Conservation (phyloP, 2,329 filamentous ascomycete genomes). For the Annulohypoxylon truncatum region DNA sequence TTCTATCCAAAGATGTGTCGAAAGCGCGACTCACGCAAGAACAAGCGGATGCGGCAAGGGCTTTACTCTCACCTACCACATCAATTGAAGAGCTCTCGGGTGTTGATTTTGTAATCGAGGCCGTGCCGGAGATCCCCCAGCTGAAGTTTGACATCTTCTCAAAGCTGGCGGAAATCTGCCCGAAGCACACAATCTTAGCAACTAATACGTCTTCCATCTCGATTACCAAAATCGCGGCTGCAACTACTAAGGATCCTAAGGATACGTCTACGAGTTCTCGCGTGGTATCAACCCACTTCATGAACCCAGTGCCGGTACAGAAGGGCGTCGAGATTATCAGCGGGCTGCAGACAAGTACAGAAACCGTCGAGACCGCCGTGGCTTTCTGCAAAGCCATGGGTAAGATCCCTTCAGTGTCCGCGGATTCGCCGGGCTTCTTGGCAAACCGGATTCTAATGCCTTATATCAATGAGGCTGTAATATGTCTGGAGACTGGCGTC, state of each 20-base stretch:
- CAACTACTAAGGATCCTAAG: conserved; percentile 80
- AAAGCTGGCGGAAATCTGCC: conserved; percentile 82
- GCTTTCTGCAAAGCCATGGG: conserved; percentile 92
- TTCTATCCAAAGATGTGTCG: conserved; percentile 90
- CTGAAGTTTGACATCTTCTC: conserved; percentile 91
- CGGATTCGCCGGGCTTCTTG: conserved; percentile 92
- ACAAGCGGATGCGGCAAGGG: conserved; percentile 78
- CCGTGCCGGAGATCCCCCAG: conserved; percentile 89
- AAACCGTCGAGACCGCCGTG: conserved; percentile 84
- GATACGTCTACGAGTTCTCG: conserved; percentile 85
- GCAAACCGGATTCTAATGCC: conserved; percentile 98
- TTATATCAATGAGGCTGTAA: conserved; percentile 96
- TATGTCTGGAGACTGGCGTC: conserved; percentile 93
- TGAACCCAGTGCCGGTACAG: conserved; percentile 98
- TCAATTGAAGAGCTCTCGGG: conserved; percentile 80
- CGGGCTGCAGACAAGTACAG: conserved; percentile 87
- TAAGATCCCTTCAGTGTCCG: conserved; percentile 88
- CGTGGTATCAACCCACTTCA: conserved; percentile 96
- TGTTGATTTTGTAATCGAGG: conserved; percentile 98
- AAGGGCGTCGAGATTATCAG: conserved; percentile 98
- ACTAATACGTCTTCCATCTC: conserved; percentile 99
- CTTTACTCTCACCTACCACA: conserved; percentile 75
- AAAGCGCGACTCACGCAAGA: conserved; percentile 88
- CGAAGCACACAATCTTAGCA: conserved; percentile 87
- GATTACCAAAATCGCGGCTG: conserved; percentile 93